These are phyloP conservation scores for Dothidotthia symphoricarpi DNA, from an alignment of 2,329 filamentous ascomycete species.

Conservation along the genomic window DNA sequence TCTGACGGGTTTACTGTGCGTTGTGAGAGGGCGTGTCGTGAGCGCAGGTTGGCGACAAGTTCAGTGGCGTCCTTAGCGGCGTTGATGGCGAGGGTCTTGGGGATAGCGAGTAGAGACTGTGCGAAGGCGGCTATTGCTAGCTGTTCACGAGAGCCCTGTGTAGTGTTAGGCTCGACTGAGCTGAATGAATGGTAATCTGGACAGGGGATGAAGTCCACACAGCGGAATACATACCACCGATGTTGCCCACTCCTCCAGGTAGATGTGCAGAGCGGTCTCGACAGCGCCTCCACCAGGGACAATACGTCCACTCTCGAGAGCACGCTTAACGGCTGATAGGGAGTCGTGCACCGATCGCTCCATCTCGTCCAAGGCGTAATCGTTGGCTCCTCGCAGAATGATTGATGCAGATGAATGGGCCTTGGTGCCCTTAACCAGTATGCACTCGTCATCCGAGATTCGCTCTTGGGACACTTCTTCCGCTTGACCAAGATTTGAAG, in stretches of 20 bases:
- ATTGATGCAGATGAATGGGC: conserved; percentile 90
- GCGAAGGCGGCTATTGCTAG: conserved; percentile 97
- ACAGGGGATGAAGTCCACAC: not conserved
- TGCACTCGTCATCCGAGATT: conserved; percentile 98
- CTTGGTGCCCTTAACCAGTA: conserved; percentile 94
- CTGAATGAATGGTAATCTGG: too few species aligned
- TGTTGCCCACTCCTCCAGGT: conserved; percentile 96
- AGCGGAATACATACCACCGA: conserved; percentile 66
- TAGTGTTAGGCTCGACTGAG: conserved; percentile 4
- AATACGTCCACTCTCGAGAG: conserved; percentile 92
- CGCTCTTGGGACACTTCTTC: conserved; percentile 98
- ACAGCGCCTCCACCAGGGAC: conserved; percentile 95
- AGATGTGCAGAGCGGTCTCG: conserved; percentile 98
- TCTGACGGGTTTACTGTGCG: conserved; percentile 71
- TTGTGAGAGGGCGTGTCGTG: conserved; percentile 90
- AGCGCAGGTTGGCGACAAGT: conserved; percentile 91
- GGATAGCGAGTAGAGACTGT: conserved; percentile 87
- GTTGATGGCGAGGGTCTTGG: conserved; percentile 95
- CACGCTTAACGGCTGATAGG: conserved; percentile 93
- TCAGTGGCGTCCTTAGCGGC: conserved; percentile 95
- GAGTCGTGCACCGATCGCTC: conserved; percentile 98
- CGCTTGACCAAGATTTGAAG: conserved; percentile 82
- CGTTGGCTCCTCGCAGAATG: conserved; percentile 92
- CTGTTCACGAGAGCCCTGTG: conserved; percentile 83
- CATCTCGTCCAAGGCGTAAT: conserved; percentile 98